Evolutionary conservation across 441 rosid genomes (phyloP).

Genomic region (Brassica balearica): DNA sequence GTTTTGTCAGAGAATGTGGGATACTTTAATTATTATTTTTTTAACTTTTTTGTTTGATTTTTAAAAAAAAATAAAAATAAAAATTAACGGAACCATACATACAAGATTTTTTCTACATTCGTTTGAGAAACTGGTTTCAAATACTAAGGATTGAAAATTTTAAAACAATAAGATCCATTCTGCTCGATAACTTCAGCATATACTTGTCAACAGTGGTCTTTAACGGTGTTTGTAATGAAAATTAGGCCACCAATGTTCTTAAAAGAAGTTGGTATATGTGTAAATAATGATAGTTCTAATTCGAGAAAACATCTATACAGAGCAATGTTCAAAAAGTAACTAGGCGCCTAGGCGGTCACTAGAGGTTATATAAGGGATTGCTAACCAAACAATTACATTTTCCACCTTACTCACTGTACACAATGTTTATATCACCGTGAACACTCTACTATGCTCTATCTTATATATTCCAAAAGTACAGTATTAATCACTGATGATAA

Average conservation of each 20-base stretch:
- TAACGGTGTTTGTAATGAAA: neutral
- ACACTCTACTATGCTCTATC: too few relatives aligned
- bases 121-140: constrained; percentile 13
- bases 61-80: too few relatives aligned
- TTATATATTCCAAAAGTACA: too few relatives aligned
- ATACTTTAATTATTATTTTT: too few relatives aligned
- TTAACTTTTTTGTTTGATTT: too few relatives aligned
- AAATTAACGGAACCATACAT: constrained; percentile 49
- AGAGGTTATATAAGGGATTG: too few relatives aligned
- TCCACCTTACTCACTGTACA: too few relatives aligned
- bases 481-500: neutral
- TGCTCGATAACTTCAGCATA: neutral
- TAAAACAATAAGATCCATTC: neutral
- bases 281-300: neutral
- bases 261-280: neutral
- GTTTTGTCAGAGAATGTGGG: constrained; percentile 63
- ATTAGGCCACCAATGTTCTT: constrained; percentile 16
- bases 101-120: constrained; percentile 26
- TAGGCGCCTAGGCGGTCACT: too few relatives aligned
- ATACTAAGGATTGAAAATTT: neutral
- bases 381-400: too few relatives aligned
- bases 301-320: too few relatives aligned
- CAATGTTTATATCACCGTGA: too few relatives aligned
- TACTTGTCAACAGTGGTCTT: constrained; percentile 6
- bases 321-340: too few relatives aligned